Conservation (phyloP, 768 basidiomycete genomes). For the Pleurotus cornucopiae region DNA sequence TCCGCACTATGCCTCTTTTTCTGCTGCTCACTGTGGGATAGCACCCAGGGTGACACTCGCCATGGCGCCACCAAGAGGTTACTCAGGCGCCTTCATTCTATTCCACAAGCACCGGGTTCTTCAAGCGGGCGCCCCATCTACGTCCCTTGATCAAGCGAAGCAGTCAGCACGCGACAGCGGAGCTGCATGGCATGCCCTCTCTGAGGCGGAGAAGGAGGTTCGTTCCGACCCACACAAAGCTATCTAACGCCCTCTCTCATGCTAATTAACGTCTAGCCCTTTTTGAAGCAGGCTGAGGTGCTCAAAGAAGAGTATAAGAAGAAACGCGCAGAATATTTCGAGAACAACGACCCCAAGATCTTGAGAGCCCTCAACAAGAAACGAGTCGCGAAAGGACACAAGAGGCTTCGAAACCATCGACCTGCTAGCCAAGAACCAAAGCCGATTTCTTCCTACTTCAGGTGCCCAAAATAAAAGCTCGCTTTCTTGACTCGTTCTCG, state of each 20-base stretch:
- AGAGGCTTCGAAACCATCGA: slow-evolving; percentile 7
- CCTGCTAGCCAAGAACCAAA: neutral
- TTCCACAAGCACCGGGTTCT: slow-evolving; percentile 17
- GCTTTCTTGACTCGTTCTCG: neutral
- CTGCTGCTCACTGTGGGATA: neutral
- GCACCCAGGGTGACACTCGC: slow-evolving; percentile 4
- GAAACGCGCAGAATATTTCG: slow-evolving; percentile 23
- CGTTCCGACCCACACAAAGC: neutral
- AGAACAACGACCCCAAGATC: slow-evolving; percentile 13
- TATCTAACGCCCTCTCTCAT: neutral
- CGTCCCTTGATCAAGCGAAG: neutral
- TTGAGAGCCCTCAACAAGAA: slow-evolving; percentile 28
- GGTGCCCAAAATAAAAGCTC: slow-evolving; percentile 11
- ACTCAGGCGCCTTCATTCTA: slow-evolving; percentile 19
- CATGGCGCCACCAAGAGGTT: slow-evolving; percentile 20
- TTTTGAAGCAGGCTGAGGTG: slow-evolving; percentile 15
- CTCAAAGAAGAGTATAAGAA: slow-evolving; percentile 16
- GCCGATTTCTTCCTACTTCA: slow-evolving; percentile 17
- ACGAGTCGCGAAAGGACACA: slow-evolving; percentile 22
- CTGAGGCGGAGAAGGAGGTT: slow-evolving; percentile 31
- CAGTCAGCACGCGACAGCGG: slow-evolving; percentile 17
- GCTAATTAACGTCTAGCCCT: slow-evolving; percentile 10
- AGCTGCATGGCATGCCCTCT: slow-evolving; percentile 25
- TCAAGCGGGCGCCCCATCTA: neutral
- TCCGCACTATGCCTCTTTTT: neutral